Conservation (phyloP, 1,139 yeast species). For the Taphrina flavorubra region DNA sequence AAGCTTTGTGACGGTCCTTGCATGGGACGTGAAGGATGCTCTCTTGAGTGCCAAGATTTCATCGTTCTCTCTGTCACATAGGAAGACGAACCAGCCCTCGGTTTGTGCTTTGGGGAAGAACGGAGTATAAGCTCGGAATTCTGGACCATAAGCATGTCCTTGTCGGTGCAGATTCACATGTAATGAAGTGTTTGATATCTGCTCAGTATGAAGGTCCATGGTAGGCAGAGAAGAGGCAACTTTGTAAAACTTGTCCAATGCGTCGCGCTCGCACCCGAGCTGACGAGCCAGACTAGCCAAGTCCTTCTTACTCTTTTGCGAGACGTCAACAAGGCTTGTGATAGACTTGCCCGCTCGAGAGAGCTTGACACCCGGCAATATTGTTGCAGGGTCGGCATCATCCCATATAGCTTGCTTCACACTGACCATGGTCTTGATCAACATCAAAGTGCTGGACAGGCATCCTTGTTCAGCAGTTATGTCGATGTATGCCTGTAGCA, state of each 20-base stretch:
- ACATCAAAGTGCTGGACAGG: constrained; percentile 62
- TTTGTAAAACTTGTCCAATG: constrained; percentile 27
- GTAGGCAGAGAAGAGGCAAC: constrained; percentile 33
- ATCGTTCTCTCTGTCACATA: constrained; percentile 30
- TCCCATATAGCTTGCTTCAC: constrained; percentile 88
- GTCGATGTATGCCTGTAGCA: constrained; percentile 84
- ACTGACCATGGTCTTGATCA: constrained; percentile 79
- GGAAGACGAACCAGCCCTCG: constrained; percentile 82
- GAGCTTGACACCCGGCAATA: constrained; percentile 70
- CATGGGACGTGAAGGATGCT: constrained; percentile 25
- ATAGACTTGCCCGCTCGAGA: constrained; percentile 39
- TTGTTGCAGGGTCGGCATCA: constrained; percentile 71
- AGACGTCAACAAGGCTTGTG: constrained; percentile 41
- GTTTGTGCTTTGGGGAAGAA: constrained; percentile 88
- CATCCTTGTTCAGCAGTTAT: constrained; percentile 85
- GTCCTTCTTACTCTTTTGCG: constrained; percentile 48
- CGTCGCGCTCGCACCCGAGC: background rate
- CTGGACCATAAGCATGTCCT: constrained; percentile 59
- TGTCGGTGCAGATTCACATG: constrained; percentile 41
- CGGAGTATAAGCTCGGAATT: constrained; percentile 74
- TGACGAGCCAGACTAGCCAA: constrained; percentile 47
- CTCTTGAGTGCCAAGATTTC: constrained; percentile 42
- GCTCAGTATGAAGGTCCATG: constrained; percentile 18
- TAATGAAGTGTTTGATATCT: constrained; percentile 14
- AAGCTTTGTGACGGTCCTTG: constrained; percentile 22